Base-by-base conservation (phyloP, 2,329 filamentous ascomycete genomes). In the Paecilomyces niveus region DNA sequence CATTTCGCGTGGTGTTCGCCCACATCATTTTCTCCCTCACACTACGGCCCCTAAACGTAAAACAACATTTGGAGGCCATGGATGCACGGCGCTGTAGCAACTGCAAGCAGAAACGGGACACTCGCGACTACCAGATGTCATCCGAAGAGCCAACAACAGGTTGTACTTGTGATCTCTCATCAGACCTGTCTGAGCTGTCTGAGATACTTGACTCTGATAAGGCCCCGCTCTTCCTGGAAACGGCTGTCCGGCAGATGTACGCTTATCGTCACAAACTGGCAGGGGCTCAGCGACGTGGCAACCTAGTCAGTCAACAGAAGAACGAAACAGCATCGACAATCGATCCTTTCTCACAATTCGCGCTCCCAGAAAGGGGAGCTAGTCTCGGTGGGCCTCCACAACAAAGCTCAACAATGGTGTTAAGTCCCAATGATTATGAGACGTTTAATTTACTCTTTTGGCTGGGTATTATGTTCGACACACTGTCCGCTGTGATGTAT, bases 381-480 rank as follows among this genome's bases (percentile, higher is more conserved):
- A 45, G 39, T 18, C n/a, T 45, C 39, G n/a, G 39, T 45, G 39
- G 39, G 18, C 15, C 39, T 45, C 7, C 39, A 45, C 39, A 52
- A 21, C 50, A 15, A 22, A 52, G 22, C 50, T 29, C 58, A 57
- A 6, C 52, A 54, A 54, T 51, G 32, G 39, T 57, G 70, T 63
- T 75, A 11, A 70, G 67, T 51, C 58, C 64, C 29, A 70, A 74
- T 18, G 70, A 79, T 67, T 69, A 70, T 18, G 70, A 76, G 10
- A 84, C 83, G 0, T 73, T 85, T 26, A 76, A 80, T 11, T 69
- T 85, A 10, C 64, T 85, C 2, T 85, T 81, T 64, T 85, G 83
- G 83, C 71, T 85, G 15, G 80, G 79, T 0, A 73, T 84, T 53
- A 85, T 85, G 82, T 81, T 83, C 54, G 83, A 85, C 63, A 85